Evolutionary conservation across 768 basidiomycete species (phyloP), one percentile per base, ranked within the genome.

Genomic region (Boletus reticuloceps): DNA sequence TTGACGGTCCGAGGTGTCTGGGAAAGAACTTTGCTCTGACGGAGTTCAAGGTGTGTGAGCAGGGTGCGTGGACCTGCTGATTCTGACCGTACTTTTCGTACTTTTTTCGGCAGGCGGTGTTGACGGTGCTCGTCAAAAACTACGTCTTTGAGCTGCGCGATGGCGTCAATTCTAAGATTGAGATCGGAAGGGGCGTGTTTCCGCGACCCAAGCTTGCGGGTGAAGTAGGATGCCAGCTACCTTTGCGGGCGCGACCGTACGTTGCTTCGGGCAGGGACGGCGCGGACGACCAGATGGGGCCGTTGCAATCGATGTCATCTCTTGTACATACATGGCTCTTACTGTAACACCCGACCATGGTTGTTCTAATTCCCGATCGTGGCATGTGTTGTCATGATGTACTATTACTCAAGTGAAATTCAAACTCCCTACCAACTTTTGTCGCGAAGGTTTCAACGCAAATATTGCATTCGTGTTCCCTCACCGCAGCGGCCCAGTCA

Each of bases 1-100:
- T 70, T 4, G 79, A 80, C 60, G 81, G 82, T 0, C 77, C 79
- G 6, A 67, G 79, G 5, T 83, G 82, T 65, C 56, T 82, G 17
- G 82, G 81, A 1, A 77, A 73, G 52, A 56, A 65, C 12, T 82
- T 83, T 62, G 81, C 80, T 0, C 51, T 82, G n/a, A 44, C 62
- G 0, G 69, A 70, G 42, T 56, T 71, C 56, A 71, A 71, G 62
- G 70, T 68, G 22, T 12, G 61, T 56, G 1, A 1, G 9, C 5
- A 27, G 27, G 25, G 7, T 39, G 38, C 8, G 9, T 8, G 12
- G 27, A 8, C 22, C 25, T 5, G 4, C 11, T 6, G 36, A 48
- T n/a, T 11, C 16, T 48, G n/a, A 50, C n/a, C 3, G 4, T 8
- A 0, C 31, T 27, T 46, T 7, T 39, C 38, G 1, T 17, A 19